Conservation (phyloP, 257 asterid species). For the Capsicum pubescens region DNA sequence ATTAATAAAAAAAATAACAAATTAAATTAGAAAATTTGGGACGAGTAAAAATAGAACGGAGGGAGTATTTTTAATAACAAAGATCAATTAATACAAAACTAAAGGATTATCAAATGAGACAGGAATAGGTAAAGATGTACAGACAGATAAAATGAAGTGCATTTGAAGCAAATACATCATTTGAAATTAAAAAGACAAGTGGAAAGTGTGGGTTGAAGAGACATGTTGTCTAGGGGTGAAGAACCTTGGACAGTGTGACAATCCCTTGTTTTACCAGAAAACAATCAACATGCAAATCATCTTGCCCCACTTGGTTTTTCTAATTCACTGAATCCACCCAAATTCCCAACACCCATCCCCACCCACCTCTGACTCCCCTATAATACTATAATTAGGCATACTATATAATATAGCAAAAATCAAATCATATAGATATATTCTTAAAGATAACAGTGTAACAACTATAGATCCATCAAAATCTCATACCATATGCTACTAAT, state of each 20-base stretch:
- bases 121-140: no score
- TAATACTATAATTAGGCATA: neutral
- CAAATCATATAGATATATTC: neutral
- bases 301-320: slow-evolving; percentile 31
- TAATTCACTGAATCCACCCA: slow-evolving; percentile 44
- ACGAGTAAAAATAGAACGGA: no score
- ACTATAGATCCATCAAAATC: slow-evolving; percentile 31
- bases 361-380: neutral
- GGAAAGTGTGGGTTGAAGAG: neutral
- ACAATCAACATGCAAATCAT: slow-evolving; percentile 26
- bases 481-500: neutral
- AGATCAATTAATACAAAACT: no score
- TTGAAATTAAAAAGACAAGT: neutral
- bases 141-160: no score
- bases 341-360: neutral
- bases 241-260: slow-evolving; percentile 38
- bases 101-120: no score
- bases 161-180: no score
- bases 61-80: no score
- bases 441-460: slow-evolving; percentile 18
- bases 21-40: no score
- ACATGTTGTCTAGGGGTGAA: slow-evolving; percentile 37
- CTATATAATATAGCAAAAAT: neutral
- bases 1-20: no score
- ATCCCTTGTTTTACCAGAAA: neutral